Base-by-base conservation (phyloP, 805 yeast genomes). In the Kodamaea fukazawae region DNA sequence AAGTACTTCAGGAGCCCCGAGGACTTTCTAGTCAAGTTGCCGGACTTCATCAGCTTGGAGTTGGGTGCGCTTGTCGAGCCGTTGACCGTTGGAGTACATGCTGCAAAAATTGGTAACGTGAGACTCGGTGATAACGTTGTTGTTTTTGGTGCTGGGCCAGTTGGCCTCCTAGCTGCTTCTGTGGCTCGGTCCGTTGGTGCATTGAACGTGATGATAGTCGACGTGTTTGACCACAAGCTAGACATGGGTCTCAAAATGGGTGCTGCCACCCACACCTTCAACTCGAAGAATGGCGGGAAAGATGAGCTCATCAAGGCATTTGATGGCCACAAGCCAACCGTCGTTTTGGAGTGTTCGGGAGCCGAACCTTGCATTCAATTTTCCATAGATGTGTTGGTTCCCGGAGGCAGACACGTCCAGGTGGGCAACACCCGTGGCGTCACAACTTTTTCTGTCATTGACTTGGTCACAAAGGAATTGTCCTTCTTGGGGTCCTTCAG, bases 31-130 rank as follows among this genome's bases (percentile, higher is more conserved):
- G 82, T 80, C 51, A 84, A 83, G 59, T 70, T 88, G 42, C 95
- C 96, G 4, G 87, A 81, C 15, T 71, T 79, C 52, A 85, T 88
- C 22, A 71, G 86, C 1, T 75, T 83, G 35, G 96, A 86, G 57
- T 83, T 86, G 65, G 96, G 95, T 48, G 96, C 96, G 1, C 61
- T 86, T 53, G 86, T 83, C 33, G 96, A 88, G 65, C 96, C 96
- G 14, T 66, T 86, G 53, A 73, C 87, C 17, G 96, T 88, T 36
- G 96, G 83, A 34, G 93, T 87, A 4, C 96, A 88, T 58, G 86
- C 90, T 7, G 71, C 78, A 38, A 81, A 78, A 56, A 69, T 76
- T 36, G 90, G 81, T 3, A 65, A 66, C 25, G 67, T 83, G 38
- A 68, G 63, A 16, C 81, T 83, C 53, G 91, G 91, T 40, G 84